A percentile compares a stretch with the other conserved stretches of the same genome.
phyloP scores from a whole-genome alignment of 2,329 filamentous ascomycete species.

The Westerdykella aurantiaca region DNA sequence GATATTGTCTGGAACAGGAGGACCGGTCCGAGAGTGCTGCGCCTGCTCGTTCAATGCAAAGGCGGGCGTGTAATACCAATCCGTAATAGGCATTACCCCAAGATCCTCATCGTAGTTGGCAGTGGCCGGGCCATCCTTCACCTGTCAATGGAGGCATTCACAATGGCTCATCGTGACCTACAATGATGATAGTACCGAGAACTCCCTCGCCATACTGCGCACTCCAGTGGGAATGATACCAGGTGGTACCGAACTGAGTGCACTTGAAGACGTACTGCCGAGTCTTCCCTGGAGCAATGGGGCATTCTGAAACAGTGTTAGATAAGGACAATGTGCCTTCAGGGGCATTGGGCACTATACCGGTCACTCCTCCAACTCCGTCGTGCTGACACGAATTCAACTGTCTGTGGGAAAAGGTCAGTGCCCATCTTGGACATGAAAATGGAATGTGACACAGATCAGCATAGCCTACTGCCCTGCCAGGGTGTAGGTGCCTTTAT shows the following conservation, averaged over 20 bases:
- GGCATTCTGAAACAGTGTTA: conserved; percentile 50
- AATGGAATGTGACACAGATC: conserved; percentile 56
- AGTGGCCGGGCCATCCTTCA: conserved; percentile 37
- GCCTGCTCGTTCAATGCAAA: conserved; percentile 28
- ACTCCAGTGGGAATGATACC: conserved; percentile 43
- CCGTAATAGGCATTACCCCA: conserved; percentile 54
- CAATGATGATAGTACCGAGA: conserved; percentile 35
- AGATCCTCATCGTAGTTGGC: conserved; percentile 55
- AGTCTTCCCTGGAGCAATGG: conserved; percentile 55
- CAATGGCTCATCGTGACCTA: conserved; percentile 7
- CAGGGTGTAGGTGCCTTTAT: conserved; percentile 6
- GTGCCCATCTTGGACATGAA: conserved; percentile 57
- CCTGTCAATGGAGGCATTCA: neutral
- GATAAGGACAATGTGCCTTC: conserved; percentile 9
- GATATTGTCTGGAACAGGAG: conserved; percentile 41
- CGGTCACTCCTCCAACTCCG: conserved; percentile 46
- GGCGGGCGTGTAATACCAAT: conserved; percentile 53
- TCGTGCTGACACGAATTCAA: conserved; percentile 44
- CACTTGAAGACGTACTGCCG: conserved; percentile 55
- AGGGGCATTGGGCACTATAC: conserved; percentile 6
- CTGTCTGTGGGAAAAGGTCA: conserved; percentile 7
- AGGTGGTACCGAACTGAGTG: conserved; percentile 43
- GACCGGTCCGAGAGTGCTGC: conserved; percentile 27
- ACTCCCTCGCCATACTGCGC: conserved; percentile 42
- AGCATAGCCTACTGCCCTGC: conserved; percentile 11